Evolutionary conservation across 371 early-diverging fungal genomes (phyloP), one percentile per base, ranked within the genome.

Genomic region (Smittium culicis): DNA sequence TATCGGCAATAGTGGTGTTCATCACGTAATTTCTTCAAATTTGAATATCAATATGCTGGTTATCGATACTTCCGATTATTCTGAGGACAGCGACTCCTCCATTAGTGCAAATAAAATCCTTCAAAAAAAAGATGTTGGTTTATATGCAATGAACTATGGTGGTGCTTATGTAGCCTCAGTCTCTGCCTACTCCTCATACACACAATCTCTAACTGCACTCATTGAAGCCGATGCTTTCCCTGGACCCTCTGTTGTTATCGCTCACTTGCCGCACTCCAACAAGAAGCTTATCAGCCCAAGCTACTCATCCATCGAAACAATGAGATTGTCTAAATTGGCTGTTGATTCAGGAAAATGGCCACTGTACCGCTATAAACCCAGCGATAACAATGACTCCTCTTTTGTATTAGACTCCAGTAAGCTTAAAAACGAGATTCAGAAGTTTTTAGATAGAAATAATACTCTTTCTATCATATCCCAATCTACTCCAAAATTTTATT

Each of bases 81-180:
- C 86, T 16, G 78, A 79, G 30, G 56, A 63, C 5, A 66, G 70
- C 1, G 54, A 34, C 25, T 34, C 25, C 66, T 57, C 33, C 54
- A 66, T 60, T 64, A 54, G 56, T 57, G 11, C n/a, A 1, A 2
- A 8, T n/a, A 30, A 59, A 17, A 55, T 8, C 30, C 77, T 80
- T 67, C 86, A 88, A 76, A 91, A 93, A 85, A 93, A 93, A 81
- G 94, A 95, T 73, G 81, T 93, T 70, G 96, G 92, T 67, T 82
- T 95, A 31, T 93, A 92, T 72, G 93, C 93, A 45, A 90, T 95
- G 91, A 90, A 87, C 80, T 93, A 91, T 78, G 92, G 91, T 34
- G 74, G 79, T 1, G 88, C 82, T 34, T 95, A 86, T 73, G 94
- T 94, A 25, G 94, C 96, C 29, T 90, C 93, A 0, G 88, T 91